Evolutionary conservation across 2,329 filamentous ascomycete species (phyloP).

Genomic region (Apiospora arundinis): DNA sequence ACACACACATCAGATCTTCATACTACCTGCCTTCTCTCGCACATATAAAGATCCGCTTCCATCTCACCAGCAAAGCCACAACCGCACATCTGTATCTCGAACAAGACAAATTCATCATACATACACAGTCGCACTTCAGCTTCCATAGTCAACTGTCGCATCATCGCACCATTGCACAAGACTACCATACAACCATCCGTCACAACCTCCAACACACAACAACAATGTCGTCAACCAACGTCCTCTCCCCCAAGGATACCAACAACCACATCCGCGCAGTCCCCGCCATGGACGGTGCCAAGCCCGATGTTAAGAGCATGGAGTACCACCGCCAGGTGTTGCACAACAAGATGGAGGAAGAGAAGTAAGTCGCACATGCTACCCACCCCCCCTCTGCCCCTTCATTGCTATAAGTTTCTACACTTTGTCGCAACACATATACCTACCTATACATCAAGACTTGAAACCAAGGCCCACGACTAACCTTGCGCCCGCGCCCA

Average conservation of each 20-base stretch:
- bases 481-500: conserved; percentile 18
- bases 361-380: conserved; percentile 59
- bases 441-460: not conserved
- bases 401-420: not conserved
- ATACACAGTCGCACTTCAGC: not conserved
- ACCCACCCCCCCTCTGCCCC: not conserved
- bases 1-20: not conserved
- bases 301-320: conserved; percentile 66
- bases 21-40: not conserved
- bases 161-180: no score
- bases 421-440: not conserved
- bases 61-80: not conserved
- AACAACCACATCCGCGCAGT: conserved; percentile 53
- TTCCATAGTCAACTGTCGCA: not conserved
- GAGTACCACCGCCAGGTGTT: conserved; percentile 81
- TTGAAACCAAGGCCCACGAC: not conserved
- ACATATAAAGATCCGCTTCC: not conserved
- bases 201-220: conserved; percentile 24
- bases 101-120: not conserved
- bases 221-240: conserved; percentile 61
- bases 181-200: not conserved
- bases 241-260: conserved; percentile 70
- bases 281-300: conserved; percentile 44
- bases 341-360: conserved; percentile 72
- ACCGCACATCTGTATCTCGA: not conserved